Evolutionary conservation across 2,329 filamentous ascomycete genomes (phyloP).

Genomic region (Exserohilum rostratum): DNA sequence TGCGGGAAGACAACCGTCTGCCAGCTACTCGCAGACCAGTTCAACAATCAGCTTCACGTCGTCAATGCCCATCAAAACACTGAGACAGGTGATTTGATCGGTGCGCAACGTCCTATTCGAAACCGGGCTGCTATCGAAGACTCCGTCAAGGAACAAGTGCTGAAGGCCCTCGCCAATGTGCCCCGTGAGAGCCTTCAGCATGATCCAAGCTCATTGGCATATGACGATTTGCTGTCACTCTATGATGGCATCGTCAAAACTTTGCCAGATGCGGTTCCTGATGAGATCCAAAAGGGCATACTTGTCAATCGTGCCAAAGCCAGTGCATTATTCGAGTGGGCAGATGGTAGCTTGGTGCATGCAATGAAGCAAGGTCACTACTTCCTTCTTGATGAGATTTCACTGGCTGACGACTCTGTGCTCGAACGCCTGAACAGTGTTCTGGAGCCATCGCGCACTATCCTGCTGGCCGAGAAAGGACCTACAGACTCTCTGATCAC

Average conservation of each 20-base stretch:
- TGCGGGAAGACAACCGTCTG: conserved; percentile 98
- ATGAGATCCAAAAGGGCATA: conserved; percentile 49
- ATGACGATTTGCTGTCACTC: conserved; percentile 58
- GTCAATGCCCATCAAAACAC: conserved; percentile 99
- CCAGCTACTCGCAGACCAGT: conserved; percentile 84
- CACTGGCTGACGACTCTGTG: conserved; percentile 95
- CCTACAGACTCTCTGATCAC: conserved; percentile 79
- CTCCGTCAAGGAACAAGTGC: conserved; percentile 67
- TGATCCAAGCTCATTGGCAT: conserved; percentile 31
- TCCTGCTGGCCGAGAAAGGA: conserved; percentile 93
- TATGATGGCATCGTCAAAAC: conserved; percentile 63
- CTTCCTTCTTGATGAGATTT: conserved; percentile 97
- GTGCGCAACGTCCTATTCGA: conserved; percentile 87
- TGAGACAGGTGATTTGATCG: conserved; percentile 95
- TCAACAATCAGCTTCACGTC: conserved; percentile 77
- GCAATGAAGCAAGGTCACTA: conserved; percentile 90
- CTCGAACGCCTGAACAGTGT: conserved; percentile 96
- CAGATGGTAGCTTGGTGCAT: conserved; percentile 88
- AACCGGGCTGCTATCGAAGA: conserved; percentile 78
- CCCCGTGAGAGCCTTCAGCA: conserved; percentile 9
- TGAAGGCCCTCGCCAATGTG: conserved; percentile 36
- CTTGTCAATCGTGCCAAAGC: conserved; percentile 63
- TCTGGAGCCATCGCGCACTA: conserved; percentile 82
- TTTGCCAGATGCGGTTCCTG: conserved; percentile 55
- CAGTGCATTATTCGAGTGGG: conserved; percentile 94